These are phyloP conservation scores for Picochlorum sp. DNA, from an alignment of 139 green algal species.

Conservation along the genomic window DNA sequence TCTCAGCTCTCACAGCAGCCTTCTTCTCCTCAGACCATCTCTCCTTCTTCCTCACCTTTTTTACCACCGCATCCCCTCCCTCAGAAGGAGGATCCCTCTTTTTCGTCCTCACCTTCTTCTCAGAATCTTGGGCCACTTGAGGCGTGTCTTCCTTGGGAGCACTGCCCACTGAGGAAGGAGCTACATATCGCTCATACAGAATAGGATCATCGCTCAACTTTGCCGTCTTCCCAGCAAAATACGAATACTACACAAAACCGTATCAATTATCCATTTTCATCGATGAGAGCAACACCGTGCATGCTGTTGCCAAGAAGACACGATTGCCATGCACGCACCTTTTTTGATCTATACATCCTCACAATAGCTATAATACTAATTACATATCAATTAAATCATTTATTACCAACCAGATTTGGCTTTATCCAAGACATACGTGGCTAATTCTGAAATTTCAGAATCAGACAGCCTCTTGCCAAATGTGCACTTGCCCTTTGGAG, in stretches of 20 bases:
- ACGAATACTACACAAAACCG: constrained; percentile 12
- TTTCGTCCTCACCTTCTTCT: neutral
- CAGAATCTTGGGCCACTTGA: neutral
- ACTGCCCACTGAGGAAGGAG: constrained; percentile 11
- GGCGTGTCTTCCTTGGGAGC: neutral
- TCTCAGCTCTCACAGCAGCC: constrained; percentile 14
- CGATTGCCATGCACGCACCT: neutral
- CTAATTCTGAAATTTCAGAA: constrained; percentile 47
- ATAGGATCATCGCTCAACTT: constrained; percentile 8
- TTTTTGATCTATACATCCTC: constrained; percentile 8
- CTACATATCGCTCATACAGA: constrained; percentile 19
- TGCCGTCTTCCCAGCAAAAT: constrained; percentile 22
- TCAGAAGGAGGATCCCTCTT: neutral
- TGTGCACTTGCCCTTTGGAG: constrained; percentile 66
- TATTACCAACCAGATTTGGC: constrained; percentile 41
- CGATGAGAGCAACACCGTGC: too few species aligned
- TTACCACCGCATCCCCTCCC: neutral
- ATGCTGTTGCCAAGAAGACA: neutral
- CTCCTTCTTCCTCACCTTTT: constrained; percentile 22
- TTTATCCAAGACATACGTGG: constrained; percentile 48
- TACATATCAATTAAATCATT: neutral
- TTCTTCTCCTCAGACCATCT: constrained; percentile 32
- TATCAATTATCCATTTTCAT: neutral
- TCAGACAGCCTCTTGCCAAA: constrained; percentile 63
- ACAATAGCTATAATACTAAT: neutral